Conservation (phyloP, 2,329 filamentous ascomycete species). For the Penicillium oxalicum region DNA sequence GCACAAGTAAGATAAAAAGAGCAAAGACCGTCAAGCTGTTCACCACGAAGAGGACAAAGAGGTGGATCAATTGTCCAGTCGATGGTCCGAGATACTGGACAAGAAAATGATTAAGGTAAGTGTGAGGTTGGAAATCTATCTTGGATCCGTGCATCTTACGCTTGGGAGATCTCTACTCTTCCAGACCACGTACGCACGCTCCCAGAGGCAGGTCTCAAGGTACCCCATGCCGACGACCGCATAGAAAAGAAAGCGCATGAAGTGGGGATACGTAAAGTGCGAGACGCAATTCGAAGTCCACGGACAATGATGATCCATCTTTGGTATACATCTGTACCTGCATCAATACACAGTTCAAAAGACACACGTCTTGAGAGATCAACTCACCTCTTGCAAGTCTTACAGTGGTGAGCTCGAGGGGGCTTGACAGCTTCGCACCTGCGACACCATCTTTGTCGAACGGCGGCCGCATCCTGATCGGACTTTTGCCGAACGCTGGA, state of each 20-base stretch:
- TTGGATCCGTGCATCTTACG: conserved; percentile 35
- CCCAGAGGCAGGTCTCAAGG: conserved; percentile 51
- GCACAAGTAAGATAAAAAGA: conserved; percentile 49
- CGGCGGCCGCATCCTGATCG: conserved; percentile 16
- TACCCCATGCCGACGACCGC: conserved; percentile 53
- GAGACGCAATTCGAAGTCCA: conserved; percentile 64
- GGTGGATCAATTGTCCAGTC: conserved; percentile 46
- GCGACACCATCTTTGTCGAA: conserved; percentile 51
- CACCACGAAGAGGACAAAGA: conserved; percentile 49
- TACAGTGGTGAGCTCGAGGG: conserved; percentile 60
- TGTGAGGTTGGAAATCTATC: not conserved
- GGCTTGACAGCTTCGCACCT: conserved; percentile 58
- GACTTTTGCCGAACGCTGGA: conserved; percentile 14
- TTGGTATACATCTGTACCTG: conserved; percentile 51
- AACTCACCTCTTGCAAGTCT: conserved; percentile 52
- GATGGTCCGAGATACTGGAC: conserved; percentile 54
- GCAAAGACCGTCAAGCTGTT: conserved; percentile 56
- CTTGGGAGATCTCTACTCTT: conserved; percentile 50
- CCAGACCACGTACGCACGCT: conserved; percentile 51
- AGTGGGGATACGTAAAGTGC: conserved; percentile 60
- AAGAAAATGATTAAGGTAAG: not conserved
- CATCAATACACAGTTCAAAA: not conserved
- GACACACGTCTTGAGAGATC: no score
- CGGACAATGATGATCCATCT: conserved; percentile 63
- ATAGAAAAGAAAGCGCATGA: conserved; percentile 58